Evolutionary conservation across 371 early-diverging fungal genomes (phyloP), one percentile per base, ranked within the genome.

Genomic region (Mycotypha africana): DNA sequence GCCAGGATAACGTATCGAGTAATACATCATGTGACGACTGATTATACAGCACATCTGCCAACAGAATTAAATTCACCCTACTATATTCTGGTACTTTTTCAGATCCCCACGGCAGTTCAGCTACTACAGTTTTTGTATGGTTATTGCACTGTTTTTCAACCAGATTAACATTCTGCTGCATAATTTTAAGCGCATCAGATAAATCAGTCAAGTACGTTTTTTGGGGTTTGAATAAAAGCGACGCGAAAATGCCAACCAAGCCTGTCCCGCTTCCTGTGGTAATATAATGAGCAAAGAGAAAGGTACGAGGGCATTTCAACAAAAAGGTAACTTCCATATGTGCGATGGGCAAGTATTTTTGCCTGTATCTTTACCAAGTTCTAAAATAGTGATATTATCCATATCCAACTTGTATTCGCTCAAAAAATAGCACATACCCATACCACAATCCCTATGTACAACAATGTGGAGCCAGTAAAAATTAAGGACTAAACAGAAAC

Each of bases 231-330:
- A 70, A 42, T 21, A 60, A 20, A n/a, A 55, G 47, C 2, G 68
- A 63, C 17, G 58, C 61, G 51, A 58, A 67, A 2, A 76, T 53
- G 0, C 76, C 76, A 14, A 58, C 70, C 15, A 73, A 33, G 6
- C 68, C 76, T 12, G 76, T 76, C 6, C 76, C 76, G 43, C 73
- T 70, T 9, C 76, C 74, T 47, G n/a, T n/a, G n/a, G 15, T 28
- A 28, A 28, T 28, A 11, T 8, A 28, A 28, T 28, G 28, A 28
- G 11, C 11, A 8, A 28, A n/a, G n/a, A n/a, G n/a, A n/a, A n/a
- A n/a, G n/a, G n/a, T n/a, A n/a, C n/a, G n/a, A n/a, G 30, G 30
- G 12, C 30, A 6, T 8, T 12, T 28, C 12, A 8, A 28, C 30
- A 28, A 28, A 28, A 28, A 6, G 30, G 12, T 12, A 28, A 28